Base-by-base conservation (phyloP, 345 rosid species). In the Firmiana major region DNA sequence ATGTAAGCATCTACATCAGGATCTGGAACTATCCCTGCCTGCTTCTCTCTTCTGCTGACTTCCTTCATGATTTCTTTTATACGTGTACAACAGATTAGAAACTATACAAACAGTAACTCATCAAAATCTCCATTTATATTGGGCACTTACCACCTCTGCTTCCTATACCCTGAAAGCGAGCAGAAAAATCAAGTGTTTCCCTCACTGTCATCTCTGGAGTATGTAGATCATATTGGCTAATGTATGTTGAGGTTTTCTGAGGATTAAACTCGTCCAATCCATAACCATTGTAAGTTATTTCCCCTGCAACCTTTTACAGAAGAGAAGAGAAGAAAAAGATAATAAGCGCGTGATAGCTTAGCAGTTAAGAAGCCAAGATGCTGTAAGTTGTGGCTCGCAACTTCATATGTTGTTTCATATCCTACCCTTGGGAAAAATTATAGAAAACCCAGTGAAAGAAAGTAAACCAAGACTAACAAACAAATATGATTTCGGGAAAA, bases 161-260 rank as follows among this genome's bases (percentile, higher is more conserved):
- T 74, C 91, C 91, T n/a, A 86, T 79, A 4, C 90, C 91, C 73
- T 88, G 91, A 71, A 86, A 88, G 46, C 86, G 85, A 21, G 90
- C 87, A 34, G 91, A 88, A 78, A 85, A 88, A 76, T 88, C 87
- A 31, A 88, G 62, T 17, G 93, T 87, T 79, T 90, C 94, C 78
- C 90, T 88, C 13, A 90, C 92, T 16, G 92, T 87, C 88, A 90
- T 85, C 78, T 87, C 87, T 10, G 85, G 79, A 21, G 87, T 87
- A 80, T 87, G 90, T 70, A 81, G 78, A 36, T 90, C 91, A 72
- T 88, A 63, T 79, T 87, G 89, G 74, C 91, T 87, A 65, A 87
- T 79, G 15, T 88, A 90, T 1, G 93, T 84, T 8, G 91, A 87
- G 9, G 88, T 87, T 83, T 85, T 90, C 80, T 84, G 87, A 51